Evolutionary conservation across 1,284 basidiomycete species (phyloP).

Genomic region (Sphagnurus paluster): DNA sequence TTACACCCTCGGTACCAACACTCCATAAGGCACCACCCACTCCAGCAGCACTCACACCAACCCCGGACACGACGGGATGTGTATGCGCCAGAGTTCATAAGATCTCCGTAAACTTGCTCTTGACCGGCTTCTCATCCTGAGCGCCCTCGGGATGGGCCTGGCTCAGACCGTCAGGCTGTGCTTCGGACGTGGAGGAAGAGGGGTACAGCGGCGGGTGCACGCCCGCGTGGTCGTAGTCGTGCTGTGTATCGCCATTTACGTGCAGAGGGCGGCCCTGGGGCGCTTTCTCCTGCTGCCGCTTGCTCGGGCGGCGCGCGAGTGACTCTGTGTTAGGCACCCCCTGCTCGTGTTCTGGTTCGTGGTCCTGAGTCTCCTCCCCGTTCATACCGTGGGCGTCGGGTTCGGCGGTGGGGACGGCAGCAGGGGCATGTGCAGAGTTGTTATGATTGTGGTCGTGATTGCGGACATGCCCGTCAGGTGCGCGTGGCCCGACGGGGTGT

Average conservation of each 20-base stretch:
- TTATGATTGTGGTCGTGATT: too few species aligned
- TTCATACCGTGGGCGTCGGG: neutral
- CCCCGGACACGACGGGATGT: neutral
- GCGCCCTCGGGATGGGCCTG: neutral
- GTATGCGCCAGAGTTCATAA: slow-evolving; percentile 12
- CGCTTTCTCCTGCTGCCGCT: slow-evolving; percentile 71
- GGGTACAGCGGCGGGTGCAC: neutral
- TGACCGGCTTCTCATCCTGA: neutral
- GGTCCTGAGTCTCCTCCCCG: neutral
- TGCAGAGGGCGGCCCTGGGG: slow-evolving; percentile 53
- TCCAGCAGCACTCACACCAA: neutral
- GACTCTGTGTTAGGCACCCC: slow-evolving; percentile 29
- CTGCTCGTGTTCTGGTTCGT: slow-evolving; percentile 14
- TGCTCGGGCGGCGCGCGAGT: slow-evolving; percentile 47
- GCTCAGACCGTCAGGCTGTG: neutral
- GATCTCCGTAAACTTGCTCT: slow-evolving; percentile 11
- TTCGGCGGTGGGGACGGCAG: neutral
- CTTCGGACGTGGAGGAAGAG: too few species aligned
- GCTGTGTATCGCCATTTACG: slow-evolving; percentile 7
- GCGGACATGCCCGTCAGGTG: slow-evolving; percentile 10
- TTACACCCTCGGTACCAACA: too few species aligned
- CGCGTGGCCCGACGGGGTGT: slow-evolving; percentile 7
- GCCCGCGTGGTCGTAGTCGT: neutral
- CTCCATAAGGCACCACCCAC: neutral
- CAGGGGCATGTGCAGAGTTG: neutral